Conservation (phyloP, 2,329 filamentous ascomycete genomes). For the Allantophomopsis cytisporea region DNA sequence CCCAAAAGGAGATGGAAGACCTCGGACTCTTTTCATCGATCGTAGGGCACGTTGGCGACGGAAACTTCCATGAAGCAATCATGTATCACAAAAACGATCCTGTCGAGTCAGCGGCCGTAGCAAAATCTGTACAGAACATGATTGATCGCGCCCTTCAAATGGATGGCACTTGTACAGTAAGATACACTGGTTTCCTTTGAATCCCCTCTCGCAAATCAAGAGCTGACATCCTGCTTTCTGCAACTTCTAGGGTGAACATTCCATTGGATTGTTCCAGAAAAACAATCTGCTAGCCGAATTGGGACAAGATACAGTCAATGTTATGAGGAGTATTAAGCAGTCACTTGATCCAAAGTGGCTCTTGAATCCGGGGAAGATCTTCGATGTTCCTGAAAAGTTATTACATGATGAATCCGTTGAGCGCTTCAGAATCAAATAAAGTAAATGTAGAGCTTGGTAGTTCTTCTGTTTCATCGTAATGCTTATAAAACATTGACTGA, state of each 20-base stretch:
- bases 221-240: no score
- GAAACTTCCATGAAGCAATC: constrained; percentile 90
- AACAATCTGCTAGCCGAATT: constrained; percentile 66
- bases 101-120: constrained; percentile 61
- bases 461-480: no score
- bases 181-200: no score
- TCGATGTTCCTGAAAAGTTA: constrained; percentile 39
- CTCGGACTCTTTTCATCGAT: constrained; percentile 79
- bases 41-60: constrained; percentile 81
- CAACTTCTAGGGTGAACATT: constrained; percentile 53
- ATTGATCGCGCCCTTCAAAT: constrained; percentile 81
- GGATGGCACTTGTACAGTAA: constrained; percentile 75
- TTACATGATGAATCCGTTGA: no score
- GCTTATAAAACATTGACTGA: no score
- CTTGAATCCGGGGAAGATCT: constrained; percentile 85
- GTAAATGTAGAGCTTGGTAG: no score
- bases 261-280: constrained; percentile 79
- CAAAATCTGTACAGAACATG: constrained; percentile 78
- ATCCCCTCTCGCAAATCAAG: no score
- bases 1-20: constrained; percentile 79
- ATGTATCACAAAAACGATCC: constrained; percentile 65
- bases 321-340: constrained; percentile 74
- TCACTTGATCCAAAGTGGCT: constrained; percentile 61
- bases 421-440: no score
- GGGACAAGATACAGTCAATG: constrained; percentile 65